Conservation (phyloP, 2,329 filamentous ascomycete genomes). For the Exophiala mesophila region DNA sequence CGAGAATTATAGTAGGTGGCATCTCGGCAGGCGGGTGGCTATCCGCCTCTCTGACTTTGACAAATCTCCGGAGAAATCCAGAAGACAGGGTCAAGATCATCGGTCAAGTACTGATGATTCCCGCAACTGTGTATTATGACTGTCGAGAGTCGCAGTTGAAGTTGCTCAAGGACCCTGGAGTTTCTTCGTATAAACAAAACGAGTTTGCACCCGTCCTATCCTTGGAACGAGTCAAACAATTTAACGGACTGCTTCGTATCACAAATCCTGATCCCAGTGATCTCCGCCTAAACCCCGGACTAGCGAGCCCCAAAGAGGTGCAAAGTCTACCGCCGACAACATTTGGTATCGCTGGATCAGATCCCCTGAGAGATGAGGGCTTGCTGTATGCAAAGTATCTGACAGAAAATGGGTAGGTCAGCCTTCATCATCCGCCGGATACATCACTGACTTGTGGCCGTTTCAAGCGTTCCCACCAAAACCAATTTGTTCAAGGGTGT, state of each 20-base stretch:
- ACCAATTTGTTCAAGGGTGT: slow-evolving; percentile 48
- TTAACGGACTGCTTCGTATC: slow-evolving; percentile 28
- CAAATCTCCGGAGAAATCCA: slow-evolving; percentile 23
- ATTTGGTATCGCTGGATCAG: slow-evolving; percentile 36
- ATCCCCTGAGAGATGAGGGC: slow-evolving; percentile 48
- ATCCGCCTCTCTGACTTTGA: slow-evolving; percentile 28
- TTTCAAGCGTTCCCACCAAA: slow-evolving; percentile 44
- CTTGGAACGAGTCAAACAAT: slow-evolving; percentile 34
- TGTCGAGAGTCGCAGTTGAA: slow-evolving; percentile 35
- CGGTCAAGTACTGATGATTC: slow-evolving; percentile 52
- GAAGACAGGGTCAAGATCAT: slow-evolving; percentile 33
- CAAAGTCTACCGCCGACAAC: slow-evolving; percentile 41
- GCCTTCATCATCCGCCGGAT: too few species aligned
- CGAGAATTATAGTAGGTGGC: slow-evolving; percentile 76
- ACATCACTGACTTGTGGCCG: not conserved
- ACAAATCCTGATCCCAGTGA: slow-evolving; percentile 30
- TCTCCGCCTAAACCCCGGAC: slow-evolving; percentile 38
- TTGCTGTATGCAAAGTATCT: slow-evolving; percentile 41
- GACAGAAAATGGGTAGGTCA: slow-evolving; percentile 39
- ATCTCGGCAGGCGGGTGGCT: slow-evolving; percentile 55
- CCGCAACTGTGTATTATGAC: slow-evolving; percentile 37
- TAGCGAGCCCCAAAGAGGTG: slow-evolving; percentile 32
- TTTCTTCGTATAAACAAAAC: slow-evolving; percentile 45
- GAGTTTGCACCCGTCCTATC: slow-evolving; percentile 49
- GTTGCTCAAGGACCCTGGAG: slow-evolving; percentile 34